Evolutionary conservation across 2,329 filamentous ascomycete species (phyloP), one percentile per base, ranked within the genome.

Genomic region (Aspergillus hiratsukae): DNA sequence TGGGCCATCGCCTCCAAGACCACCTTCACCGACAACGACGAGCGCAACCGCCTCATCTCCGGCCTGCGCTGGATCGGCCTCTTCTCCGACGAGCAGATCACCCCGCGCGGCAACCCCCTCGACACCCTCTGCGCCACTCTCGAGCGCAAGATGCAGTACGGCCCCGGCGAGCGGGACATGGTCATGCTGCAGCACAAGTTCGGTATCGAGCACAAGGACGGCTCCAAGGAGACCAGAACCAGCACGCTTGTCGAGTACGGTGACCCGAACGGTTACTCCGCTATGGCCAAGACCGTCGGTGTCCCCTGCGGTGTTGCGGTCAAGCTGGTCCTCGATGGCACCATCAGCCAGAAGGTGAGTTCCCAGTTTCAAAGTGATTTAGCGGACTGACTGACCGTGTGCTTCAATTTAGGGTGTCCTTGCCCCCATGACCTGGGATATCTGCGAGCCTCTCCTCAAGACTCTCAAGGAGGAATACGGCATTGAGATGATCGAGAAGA

Each of bases 91-190:
- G 81, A 84, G 69, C 78, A 83, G 72, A 91, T 88, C 69, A 87
- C 78, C 5, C 87, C 90, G 28, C 80, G 85, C 55, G 88, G 86
- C 54, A 96, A 90, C 79, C 88, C 91, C 3, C 83, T 96, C 25
- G 92, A 96, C 75, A 93, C 89, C n/a, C 85, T 96, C 41, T 96
- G 91, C 78, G 90, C 90, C 31, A 89, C 86, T 3, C 83, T 96
- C 29, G 91, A 96, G 81, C 78, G 89, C 81, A 96, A 95, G 85
- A 95, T 96, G 90, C 84, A 89, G 75, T 96, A 87, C 75, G 88
- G 84, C 69, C 80, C 88, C 66, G 87, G 83, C 59, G 91, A 96
- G 84, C 87, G 91, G 58, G 91, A 96, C 75, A 80, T 95, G 63
- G 89, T 94, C 62, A 84, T 89, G 77, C 69, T 80, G 37, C 78